A percentile compares a stretch with the other conserved stretches of the same genome.
These are phyloP conservation scores for Geranium brycei DNA, from an alignment of 345 rosid genomes.

Conservation along the genomic window DNA sequence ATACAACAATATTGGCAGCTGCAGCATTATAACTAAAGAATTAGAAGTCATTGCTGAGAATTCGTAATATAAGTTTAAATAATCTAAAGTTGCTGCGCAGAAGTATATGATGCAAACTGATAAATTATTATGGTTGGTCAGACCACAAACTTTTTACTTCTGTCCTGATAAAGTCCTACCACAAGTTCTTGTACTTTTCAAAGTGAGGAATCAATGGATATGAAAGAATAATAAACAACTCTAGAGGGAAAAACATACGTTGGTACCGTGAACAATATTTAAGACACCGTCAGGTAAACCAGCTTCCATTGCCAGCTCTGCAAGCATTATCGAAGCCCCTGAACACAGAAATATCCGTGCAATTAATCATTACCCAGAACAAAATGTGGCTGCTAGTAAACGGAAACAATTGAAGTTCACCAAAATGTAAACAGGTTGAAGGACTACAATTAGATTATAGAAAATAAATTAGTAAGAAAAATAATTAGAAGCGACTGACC, in stretches of 20 bases:
- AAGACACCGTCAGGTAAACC: slow-evolving; percentile 88
- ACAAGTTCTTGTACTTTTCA: neutral
- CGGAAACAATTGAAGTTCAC: too few species aligned
- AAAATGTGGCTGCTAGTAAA: too few species aligned
- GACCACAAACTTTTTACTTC: neutral
- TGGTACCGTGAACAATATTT: slow-evolving; percentile 83
- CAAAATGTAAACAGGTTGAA: too few species aligned
- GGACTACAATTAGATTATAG: too few species aligned
- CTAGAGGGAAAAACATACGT: slow-evolving; percentile 30
- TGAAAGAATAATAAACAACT: neutral
- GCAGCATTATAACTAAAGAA: neutral
- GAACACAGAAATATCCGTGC: slow-evolving; percentile 11
- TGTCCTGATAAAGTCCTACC: too few species aligned
- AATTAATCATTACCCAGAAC: too few species aligned
- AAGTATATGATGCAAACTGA: neutral
- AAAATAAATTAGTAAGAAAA: too few species aligned
- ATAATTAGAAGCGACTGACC: too few species aligned
- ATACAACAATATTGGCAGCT: neutral
- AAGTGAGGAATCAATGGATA: neutral
- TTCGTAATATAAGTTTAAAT: neutral
- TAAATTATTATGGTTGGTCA: neutral
- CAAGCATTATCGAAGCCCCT: slow-evolving; percentile 91
- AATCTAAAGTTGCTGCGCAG: neutral
- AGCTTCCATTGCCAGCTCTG: slow-evolving; percentile 91
- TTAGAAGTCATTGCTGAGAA: neutral